A percentile compares a stretch with the other conserved stretches of the same genome.
These are phyloP conservation scores for Baudoinia panamericana DNA, from an alignment of 495 filamentous ascomycete species.

Conservation along the genomic window DNA sequence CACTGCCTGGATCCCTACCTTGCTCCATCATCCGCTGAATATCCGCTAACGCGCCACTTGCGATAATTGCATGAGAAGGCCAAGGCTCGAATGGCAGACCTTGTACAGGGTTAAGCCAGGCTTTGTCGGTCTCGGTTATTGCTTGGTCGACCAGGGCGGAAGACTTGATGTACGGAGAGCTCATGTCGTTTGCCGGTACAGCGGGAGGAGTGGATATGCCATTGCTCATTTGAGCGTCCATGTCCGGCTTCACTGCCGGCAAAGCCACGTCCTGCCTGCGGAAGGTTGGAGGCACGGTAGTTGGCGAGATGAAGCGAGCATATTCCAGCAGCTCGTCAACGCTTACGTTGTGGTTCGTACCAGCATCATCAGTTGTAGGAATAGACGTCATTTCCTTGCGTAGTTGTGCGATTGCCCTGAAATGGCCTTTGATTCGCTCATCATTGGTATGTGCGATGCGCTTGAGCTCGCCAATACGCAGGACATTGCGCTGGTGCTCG, in stretches of 20 bases:
- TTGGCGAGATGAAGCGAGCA: constrained; percentile 59
- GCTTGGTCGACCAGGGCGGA: neutral
- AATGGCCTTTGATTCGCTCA: constrained; percentile 45
- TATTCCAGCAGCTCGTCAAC: constrained; percentile 57
- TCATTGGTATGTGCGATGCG: constrained; percentile 46
- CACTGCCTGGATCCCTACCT: constrained; percentile 42
- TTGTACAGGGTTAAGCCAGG: constrained; percentile 40
- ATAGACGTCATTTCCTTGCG: constrained; percentile 52
- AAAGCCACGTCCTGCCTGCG: constrained; percentile 27
- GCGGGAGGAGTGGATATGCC: constrained; percentile 11
- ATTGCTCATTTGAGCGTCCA: constrained; percentile 2
- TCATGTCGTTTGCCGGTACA: neutral
- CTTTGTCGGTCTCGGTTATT: constrained; percentile 6
- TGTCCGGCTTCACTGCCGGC: constrained; percentile 7
- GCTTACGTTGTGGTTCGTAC: constrained; percentile 33
- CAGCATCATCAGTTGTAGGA: constrained; percentile 39
- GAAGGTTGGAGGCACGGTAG: constrained; percentile 53
- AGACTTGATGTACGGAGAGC: constrained; percentile 1
- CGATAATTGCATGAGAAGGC: constrained; percentile 51
- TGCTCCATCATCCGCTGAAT: constrained; percentile 44
- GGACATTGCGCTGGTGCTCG: constrained; percentile 55
- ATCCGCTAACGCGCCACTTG: constrained; percentile 46
- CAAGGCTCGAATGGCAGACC: constrained; percentile 48
- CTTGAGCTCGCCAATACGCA: constrained; percentile 48
- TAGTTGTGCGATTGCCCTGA: constrained; percentile 48